Percentiles rank a stretch among this genome's conserved stretches.
phyloP scores from a whole-genome alignment of 441 rosid species.

The Sinapis alba region DNA sequence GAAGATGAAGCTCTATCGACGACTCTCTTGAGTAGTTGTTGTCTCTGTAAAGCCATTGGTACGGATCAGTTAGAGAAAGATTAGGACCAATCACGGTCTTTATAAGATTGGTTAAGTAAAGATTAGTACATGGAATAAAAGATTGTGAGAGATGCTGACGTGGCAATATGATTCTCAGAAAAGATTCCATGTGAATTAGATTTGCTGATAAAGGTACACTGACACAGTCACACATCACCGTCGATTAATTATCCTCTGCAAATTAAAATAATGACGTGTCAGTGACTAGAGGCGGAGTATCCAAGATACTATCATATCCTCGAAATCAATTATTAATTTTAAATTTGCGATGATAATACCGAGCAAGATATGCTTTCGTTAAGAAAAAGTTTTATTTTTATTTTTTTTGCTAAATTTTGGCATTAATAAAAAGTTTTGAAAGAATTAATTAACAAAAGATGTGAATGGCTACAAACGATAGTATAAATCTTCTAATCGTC shows the following conservation, averaged over 20 bases:
- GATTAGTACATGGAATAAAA: background rate
- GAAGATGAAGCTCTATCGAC: constrained; percentile 34
- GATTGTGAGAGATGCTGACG: background rate
- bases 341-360: background rate
- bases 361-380: background rate
- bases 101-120: background rate
- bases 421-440: too few species aligned
- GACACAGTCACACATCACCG: background rate
- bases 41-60: constrained; percentile 50
- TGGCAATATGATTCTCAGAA: background rate
- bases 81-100: background rate
- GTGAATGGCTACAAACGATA: background rate
- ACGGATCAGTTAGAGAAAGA: constrained; percentile 10
- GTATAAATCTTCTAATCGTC: too few species aligned
- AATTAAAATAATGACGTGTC: background rate
- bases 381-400: too few species aligned
- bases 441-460: background rate
- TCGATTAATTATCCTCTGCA: background rate
- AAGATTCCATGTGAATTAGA: background rate
- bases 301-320: background rate
- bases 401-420: too few species aligned
- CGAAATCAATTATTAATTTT: background rate
- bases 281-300: background rate
- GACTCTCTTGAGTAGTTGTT: constrained; percentile 44
- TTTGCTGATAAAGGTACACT: background rate